phyloP scores from a whole-genome alignment of 2,329 filamentous ascomycete species.

The Fusarium cicatricum region DNA sequence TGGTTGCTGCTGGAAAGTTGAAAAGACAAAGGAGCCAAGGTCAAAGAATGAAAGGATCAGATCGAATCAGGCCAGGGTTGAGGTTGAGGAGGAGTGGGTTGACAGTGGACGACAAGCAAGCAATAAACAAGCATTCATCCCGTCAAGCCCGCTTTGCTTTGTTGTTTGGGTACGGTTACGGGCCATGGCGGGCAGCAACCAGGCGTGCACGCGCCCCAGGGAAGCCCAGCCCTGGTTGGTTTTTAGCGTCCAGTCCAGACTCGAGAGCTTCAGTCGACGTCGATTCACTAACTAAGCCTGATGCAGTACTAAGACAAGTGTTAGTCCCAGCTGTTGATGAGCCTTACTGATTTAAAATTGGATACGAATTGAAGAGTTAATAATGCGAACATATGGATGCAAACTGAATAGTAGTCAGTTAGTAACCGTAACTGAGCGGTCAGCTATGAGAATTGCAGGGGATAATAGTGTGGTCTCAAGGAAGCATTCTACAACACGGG shows the following conservation, averaged over 20 bases:
- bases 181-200: conserved; percentile 19
- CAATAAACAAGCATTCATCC: conserved; percentile 1
- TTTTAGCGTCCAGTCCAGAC: conserved; percentile 8
- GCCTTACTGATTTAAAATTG: background rate
- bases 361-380: no score
- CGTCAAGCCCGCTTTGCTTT: conserved; percentile 12
- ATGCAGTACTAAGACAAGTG: no score
- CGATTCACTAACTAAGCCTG: conserved; percentile 8
- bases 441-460: no score
- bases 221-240: conserved; percentile 10
- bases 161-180: conserved; percentile 15
- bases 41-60: background rate
- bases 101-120: conserved; percentile 18
- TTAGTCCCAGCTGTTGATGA: background rate
- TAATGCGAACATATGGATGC: no score
- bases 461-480: no score
- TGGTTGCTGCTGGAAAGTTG: background rate
- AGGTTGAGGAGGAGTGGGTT: conserved; percentile 18
- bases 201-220: conserved; percentile 23
- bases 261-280: conserved; percentile 11
- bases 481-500: no score
- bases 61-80: conserved; percentile 5
- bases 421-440: no score
- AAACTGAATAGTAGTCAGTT: no score
- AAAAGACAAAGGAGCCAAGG: background rate